These are phyloP conservation scores for Fusarium nematophilum DNA, from an alignment of 2,329 filamentous ascomycete species.

Conservation along the genomic window DNA sequence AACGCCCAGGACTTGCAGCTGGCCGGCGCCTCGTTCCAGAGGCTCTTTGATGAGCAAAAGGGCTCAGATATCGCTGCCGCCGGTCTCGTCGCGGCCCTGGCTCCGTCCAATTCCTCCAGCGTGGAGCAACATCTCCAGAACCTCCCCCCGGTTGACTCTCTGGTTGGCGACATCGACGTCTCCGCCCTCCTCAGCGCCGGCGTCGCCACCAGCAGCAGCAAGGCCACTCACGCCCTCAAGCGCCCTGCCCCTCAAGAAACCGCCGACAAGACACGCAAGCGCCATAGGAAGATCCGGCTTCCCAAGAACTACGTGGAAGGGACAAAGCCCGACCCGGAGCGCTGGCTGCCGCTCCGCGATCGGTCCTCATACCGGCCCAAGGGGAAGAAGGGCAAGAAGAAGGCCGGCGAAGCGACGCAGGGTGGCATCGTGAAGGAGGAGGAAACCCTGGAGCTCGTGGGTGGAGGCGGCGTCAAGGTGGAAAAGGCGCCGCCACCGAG, in stretches of 20 bases:
- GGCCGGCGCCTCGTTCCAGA: conserved; percentile 83
- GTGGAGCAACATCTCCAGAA: conserved; percentile 65
- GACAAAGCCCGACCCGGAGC: conserved; percentile 87
- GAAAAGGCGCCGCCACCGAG: conserved; percentile 63
- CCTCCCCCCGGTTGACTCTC: conserved; percentile 70
- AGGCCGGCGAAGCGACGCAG: conserved; percentile 81
- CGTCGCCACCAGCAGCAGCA: conserved; percentile 59
- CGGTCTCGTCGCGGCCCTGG: conserved; percentile 87
- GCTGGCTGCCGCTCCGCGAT: conserved; percentile 93
- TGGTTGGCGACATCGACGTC: conserved; percentile 71
- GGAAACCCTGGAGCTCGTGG: conserved; percentile 72
- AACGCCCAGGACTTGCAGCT: conserved; percentile 73
- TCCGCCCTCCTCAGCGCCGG: conserved; percentile 73
- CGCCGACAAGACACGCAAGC: conserved; percentile 59
- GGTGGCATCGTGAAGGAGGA: conserved; percentile 84
- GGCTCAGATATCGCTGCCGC: conserved; percentile 78
- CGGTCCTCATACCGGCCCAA: conserved; percentile 90
- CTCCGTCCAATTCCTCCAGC: conserved; percentile 68
- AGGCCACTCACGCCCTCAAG: conserved; percentile 60
- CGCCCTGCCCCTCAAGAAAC: conserved; percentile 55
- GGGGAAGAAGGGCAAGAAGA: conserved; percentile 91
- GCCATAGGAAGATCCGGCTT: conserved; percentile 70
- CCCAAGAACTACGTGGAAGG: conserved; percentile 80
- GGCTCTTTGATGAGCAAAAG: conserved; percentile 73
- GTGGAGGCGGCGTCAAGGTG: conserved; percentile 73